Evolutionary conservation across 2,329 filamentous ascomycete genomes (phyloP), one percentile per base, ranked within the genome.

Genomic region (Parascedosporium putredinis): DNA sequence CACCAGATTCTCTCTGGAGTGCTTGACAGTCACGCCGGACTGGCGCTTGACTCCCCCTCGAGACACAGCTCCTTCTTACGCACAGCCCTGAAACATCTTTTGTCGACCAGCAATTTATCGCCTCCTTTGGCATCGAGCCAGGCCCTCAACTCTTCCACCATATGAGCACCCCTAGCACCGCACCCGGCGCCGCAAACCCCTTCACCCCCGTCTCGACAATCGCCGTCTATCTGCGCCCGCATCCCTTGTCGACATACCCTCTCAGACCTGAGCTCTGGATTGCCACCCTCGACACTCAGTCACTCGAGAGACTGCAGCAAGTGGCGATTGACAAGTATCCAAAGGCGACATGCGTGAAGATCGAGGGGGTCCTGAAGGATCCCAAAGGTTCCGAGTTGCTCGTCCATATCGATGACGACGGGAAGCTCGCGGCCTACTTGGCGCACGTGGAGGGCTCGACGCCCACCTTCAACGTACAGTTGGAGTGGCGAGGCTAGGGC

Each of bases 351-450:
- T 78, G 84, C 47, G 66, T 74, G 29, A 74, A 74, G 24, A 72
- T 89, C 14, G 79, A 88, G 57, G 86, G 84, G 2, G 65, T 87
- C 23, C 71, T 87, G 47, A 78, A 76, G 58, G 73, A 79, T 57
- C 71, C 67, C 12, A 72, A 72, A 54, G 80, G 77, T 4, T 72
- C 72, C 46, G 83, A 87, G 59, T 69, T 85, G 42, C 70, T 70
- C 14, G 75, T 86, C 58, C 67, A 73, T 50, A 83, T 91, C 56
- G 81, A 83, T 50, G 74, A 81, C 36, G 83, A 90, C 57, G 77
- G 80, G 54, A 85, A 91, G 65, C 62, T 93, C 54, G 75, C 75
- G 52, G 83, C 82, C 0, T 91, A 90, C 64, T 64, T 93, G 55
- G 71, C 75, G 44, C 83, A 86, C 60, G 70, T 83, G 23, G 68